These are phyloP conservation scores for Globisporangium splendens DNA, from an alignment of 352 stramenopile species.

Conservation along the genomic window DNA sequence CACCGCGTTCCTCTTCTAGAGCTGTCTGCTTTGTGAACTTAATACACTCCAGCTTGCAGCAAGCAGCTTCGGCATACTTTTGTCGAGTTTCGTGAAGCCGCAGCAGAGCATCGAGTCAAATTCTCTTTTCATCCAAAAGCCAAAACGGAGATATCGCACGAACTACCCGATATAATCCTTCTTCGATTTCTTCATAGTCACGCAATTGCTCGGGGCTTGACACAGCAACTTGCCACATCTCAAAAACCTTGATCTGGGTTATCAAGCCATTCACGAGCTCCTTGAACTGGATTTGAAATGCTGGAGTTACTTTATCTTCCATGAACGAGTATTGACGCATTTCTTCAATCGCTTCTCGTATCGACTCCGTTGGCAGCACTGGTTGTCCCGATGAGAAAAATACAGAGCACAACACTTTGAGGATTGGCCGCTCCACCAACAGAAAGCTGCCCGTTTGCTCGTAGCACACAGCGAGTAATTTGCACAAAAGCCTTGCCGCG, in stretches of 20 bases:
- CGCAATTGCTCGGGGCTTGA: conserved; percentile 13
- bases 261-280: conserved; percentile 48
- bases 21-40: conserved; percentile 23
- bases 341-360: conserved; percentile 51
- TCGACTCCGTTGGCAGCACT: conserved; percentile 23
- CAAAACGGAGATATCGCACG: conserved; percentile 53
- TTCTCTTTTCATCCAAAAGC: conserved; percentile 52
- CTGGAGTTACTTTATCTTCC: conserved; percentile 10
- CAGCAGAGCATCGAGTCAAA: conserved; percentile 58
- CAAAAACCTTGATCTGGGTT: conserved; percentile 54
- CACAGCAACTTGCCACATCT: conserved; percentile 45
- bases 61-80: conserved; percentile 52
- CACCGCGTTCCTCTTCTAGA: conserved; percentile 1
- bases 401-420: conserved; percentile 38
- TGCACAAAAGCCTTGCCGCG: conserved; percentile 40
- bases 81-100: conserved; percentile 40
- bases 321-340: conserved; percentile 37
- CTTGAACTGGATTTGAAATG: conserved; percentile 46
- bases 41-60: conserved; percentile 52
- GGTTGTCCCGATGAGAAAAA: conserved; percentile 35
- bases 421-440: conserved; percentile 40
- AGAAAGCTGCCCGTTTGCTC: conserved; percentile 62
- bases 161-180: conserved; percentile 43
- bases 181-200: conserved; percentile 67
- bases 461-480: conserved; percentile 48